Percentiles rank a stretch among this genome's conserved stretches.
These are phyloP conservation scores for Aureobasidium lini DNA, from an alignment of 2,329 filamentous ascomycete genomes.

Conservation along the genomic window DNA sequence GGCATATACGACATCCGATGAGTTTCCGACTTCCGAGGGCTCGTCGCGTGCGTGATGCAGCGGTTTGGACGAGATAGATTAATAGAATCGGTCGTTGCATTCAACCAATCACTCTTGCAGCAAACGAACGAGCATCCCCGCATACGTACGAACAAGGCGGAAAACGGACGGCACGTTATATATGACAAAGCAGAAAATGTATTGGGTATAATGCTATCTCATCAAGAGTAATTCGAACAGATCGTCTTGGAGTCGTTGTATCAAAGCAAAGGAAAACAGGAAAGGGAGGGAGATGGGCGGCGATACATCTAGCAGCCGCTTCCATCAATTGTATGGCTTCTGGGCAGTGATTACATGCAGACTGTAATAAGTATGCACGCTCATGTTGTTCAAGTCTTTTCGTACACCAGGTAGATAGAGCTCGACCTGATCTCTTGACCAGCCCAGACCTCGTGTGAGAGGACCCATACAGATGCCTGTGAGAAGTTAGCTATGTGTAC, in stretches of 20 bases:
- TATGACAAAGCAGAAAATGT: neutral
- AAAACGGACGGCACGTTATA: neutral
- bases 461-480: conserved; percentile 12
- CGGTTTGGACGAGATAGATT: conserved; percentile 1
- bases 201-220: conserved; percentile 13
- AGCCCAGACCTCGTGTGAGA: conserved; percentile 34
- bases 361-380: conserved; percentile 30
- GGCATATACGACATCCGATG: neutral
- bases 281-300: neutral
- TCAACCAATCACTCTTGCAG: neutral
- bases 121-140: neutral
- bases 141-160: neutral
- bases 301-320: neutral
- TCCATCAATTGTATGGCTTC: conserved; percentile 8
- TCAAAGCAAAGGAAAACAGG: neutral
- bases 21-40: neutral
- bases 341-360: conserved; percentile 10
- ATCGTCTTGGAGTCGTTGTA: neutral
- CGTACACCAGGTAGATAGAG: conserved; percentile 31
- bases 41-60: conserved; percentile 8
- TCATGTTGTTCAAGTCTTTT: conserved; percentile 27
- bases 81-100: neutral
- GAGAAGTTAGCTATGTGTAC: neutral
- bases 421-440: conserved; percentile 38
- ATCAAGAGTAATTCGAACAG: neutral